phyloP scores from a whole-genome alignment of 2,329 filamentous ascomycete species.

The Graphium sp. region DNA sequence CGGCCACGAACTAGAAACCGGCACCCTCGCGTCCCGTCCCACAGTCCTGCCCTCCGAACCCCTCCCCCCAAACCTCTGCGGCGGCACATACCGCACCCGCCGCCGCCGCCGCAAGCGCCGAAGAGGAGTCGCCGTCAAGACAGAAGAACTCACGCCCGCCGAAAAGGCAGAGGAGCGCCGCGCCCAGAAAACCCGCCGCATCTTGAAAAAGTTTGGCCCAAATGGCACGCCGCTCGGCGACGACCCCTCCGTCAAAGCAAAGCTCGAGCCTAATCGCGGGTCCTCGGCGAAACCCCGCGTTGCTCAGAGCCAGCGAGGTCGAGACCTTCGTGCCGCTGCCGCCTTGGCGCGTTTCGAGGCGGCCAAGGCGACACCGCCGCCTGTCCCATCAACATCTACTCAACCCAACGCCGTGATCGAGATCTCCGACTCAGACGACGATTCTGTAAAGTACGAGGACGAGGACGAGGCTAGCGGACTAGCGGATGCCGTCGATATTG shows the following conservation, averaged over 20 bases:
- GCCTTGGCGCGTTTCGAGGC: constrained; percentile 57
- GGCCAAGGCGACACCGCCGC: constrained; percentile 13
- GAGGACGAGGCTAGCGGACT: constrained; percentile 28
- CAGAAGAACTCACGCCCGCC: constrained; percentile 40
- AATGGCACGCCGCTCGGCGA: constrained; percentile 54
- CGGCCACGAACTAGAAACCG: constrained; percentile 45
- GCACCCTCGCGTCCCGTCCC: constrained; percentile 39
- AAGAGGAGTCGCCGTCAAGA: too few species aligned
- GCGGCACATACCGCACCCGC: constrained; percentile 55
- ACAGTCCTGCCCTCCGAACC: constrained; percentile 33
- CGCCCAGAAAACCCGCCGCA: constrained; percentile 54
- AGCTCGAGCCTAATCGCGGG: constrained; percentile 49
- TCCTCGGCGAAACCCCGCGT: constrained; percentile 52
- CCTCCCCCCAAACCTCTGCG: constrained; percentile 59
- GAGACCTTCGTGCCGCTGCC: constrained; percentile 61
- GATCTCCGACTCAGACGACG: constrained; percentile 9
- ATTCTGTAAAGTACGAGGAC: constrained; percentile 18
- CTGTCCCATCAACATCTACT: constrained; percentile 8
- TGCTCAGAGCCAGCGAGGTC: constrained; percentile 55
- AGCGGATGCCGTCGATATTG: constrained; percentile 41
- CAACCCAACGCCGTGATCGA: constrained; percentile 17
- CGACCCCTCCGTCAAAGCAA: constrained; percentile 46
- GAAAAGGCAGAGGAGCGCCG: too few species aligned
- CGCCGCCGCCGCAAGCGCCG: constrained; percentile 37
- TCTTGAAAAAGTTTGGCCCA: constrained; percentile 60